Percentiles rank a stretch among this genome's conserved stretches.
phyloP scores from a whole-genome alignment of 768 basidiomycete species.

The Lentinula sp. region DNA sequence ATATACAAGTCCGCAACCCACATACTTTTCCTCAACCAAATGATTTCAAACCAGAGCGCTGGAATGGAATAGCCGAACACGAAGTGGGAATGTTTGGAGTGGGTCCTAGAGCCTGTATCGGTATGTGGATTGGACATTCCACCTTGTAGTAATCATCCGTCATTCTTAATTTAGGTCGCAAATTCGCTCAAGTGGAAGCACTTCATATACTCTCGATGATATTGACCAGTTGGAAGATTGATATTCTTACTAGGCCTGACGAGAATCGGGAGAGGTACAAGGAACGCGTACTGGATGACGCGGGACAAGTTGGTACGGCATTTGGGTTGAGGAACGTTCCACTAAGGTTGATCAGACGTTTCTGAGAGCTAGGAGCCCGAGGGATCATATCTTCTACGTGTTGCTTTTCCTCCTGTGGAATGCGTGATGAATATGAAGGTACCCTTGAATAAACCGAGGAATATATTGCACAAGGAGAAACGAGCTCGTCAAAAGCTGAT shows the following conservation, averaged over 20 bases:
- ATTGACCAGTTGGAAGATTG: conserved; percentile 23
- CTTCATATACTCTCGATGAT: conserved; percentile 18
- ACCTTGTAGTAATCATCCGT: too few relatives aligned
- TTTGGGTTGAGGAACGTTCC: conserved; percentile 14
- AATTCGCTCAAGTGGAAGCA: conserved; percentile 21
- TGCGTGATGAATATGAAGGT: too few relatives aligned
- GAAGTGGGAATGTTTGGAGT: conserved; percentile 17
- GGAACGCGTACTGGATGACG: conserved; percentile 13
- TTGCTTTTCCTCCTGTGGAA: too few relatives aligned
- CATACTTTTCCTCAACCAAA: conserved; percentile 18
- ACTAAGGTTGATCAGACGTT: conserved; percentile 8
- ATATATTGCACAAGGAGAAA: too few relatives aligned
- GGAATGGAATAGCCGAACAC: conserved; percentile 16
- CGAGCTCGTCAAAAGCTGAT: too few relatives aligned
- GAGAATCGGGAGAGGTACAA: conserved; percentile 18
- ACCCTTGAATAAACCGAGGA: too few relatives aligned
- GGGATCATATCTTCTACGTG: too few relatives aligned
- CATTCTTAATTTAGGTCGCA: conserved; percentile 2
- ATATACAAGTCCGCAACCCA: conserved; percentile 17
- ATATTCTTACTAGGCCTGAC: conserved; percentile 10
- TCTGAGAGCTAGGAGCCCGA: too few relatives aligned
- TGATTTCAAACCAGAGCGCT: conserved; percentile 20
- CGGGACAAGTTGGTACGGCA: conserved; percentile 10
- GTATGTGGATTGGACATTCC: neutral
- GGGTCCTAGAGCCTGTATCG: conserved; percentile 24